These are phyloP conservation scores for Aspergillus ustus DNA, from an alignment of 2,329 filamentous ascomycete genomes.

Conservation along the genomic window DNA sequence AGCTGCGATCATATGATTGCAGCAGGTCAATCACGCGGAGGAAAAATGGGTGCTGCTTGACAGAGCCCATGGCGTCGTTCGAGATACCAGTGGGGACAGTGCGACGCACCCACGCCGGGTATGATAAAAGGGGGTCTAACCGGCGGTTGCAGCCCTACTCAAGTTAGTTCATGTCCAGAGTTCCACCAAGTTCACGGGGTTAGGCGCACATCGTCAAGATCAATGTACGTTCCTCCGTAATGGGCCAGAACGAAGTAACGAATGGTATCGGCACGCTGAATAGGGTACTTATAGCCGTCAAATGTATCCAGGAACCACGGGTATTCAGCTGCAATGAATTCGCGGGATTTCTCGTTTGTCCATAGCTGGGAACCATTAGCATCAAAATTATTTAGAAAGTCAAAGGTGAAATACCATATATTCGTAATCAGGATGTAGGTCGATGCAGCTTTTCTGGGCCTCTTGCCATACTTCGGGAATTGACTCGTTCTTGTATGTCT, in stretches of 20 bases:
- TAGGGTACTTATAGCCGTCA: slow-evolving; percentile 73
- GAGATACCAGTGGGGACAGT: slow-evolving; percentile 78
- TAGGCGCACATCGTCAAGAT: slow-evolving; percentile 69
- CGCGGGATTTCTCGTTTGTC: slow-evolving; percentile 71
- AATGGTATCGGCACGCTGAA: slow-evolving; percentile 78
- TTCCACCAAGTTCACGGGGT: not conserved
- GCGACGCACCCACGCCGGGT: slow-evolving; percentile 71
- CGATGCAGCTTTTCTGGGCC: slow-evolving; percentile 68
- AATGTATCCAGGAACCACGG: slow-evolving; percentile 79
- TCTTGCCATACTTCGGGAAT: slow-evolving; percentile 70
- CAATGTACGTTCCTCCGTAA: slow-evolving; percentile 81
- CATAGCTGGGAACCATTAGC: slow-evolving; percentile 62
- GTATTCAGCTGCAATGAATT: slow-evolving; percentile 75
- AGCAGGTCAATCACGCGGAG: slow-evolving; percentile 69
- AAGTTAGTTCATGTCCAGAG: slow-evolving; percentile 17
- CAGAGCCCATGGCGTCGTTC: slow-evolving; percentile 78
- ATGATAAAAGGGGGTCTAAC: slow-evolving; percentile 69
- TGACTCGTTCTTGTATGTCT: slow-evolving; percentile 73
- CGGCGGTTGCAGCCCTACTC: slow-evolving; percentile 67
- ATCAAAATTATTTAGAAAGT: slow-evolving; percentile 15
- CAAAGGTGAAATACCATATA: slow-evolving; percentile 63
- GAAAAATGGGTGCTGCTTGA: slow-evolving; percentile 76
- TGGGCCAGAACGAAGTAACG: slow-evolving; percentile 78
- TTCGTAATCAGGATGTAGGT: slow-evolving; percentile 72
- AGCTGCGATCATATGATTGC: slow-evolving; percentile 69